These are phyloP conservation scores for Cordia subcordata DNA, from an alignment of 257 asterid genomes.

Conservation along the genomic window DNA sequence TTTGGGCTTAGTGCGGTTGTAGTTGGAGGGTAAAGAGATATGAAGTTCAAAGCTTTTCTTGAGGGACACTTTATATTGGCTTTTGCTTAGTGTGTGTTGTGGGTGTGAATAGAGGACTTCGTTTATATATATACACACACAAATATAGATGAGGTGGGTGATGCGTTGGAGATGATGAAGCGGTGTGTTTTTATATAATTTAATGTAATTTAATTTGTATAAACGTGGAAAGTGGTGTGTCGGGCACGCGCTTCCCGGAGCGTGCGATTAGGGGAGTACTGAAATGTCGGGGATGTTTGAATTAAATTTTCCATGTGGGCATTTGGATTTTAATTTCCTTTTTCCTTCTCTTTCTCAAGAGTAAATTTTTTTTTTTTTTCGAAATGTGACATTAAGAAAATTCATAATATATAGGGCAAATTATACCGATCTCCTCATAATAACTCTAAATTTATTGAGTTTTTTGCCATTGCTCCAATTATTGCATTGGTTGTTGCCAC, in stretches of 20 bases:
- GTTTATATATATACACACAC: no score
- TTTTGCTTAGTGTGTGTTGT: not conserved
- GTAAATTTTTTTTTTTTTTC: no score
- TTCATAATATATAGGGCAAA: no score
- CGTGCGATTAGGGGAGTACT: not conserved
- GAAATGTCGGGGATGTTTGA: no score
- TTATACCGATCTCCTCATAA: no score
- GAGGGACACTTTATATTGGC: slow-evolving; percentile 3
- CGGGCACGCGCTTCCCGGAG: not conserved
- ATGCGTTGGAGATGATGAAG: not conserved
- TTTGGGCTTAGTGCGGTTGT: slow-evolving; percentile 1
- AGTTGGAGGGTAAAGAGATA: slow-evolving; percentile 13
- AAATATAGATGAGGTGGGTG: not conserved
- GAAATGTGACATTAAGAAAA: no score
- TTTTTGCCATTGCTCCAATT: no score
- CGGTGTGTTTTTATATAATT: not conserved
- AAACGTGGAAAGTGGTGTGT: no score
- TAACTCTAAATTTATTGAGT: no score
- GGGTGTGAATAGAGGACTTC: not conserved
- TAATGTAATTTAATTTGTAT: no score
- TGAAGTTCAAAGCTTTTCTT: slow-evolving; percentile 36
- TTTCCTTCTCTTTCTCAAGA: not conserved
- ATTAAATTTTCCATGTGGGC: not conserved
- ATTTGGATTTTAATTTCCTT: not conserved
- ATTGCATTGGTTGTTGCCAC: no score